phyloP scores from a whole-genome alignment of 2,329 filamentous ascomycete genomes.

The Paraconiothyrium sp. region DNA sequence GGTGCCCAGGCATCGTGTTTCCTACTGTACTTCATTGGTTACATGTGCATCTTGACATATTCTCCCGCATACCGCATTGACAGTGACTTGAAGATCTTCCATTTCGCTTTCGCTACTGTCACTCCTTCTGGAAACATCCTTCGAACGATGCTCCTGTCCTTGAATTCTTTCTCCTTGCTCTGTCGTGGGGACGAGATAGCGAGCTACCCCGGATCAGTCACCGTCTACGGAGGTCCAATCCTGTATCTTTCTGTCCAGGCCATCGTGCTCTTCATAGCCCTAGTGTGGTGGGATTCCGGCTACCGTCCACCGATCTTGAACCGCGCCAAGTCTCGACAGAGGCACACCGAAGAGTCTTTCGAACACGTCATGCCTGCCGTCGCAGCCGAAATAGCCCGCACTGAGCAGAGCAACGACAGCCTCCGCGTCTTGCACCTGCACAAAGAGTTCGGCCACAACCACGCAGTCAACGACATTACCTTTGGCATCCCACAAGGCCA shows the following conservation, averaged over 20 bases:
- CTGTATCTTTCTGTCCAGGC: slow-evolving; percentile 82
- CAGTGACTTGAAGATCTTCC: slow-evolving; percentile 70
- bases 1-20: slow-evolving; percentile 72
- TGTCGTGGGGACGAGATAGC: slow-evolving; percentile 72
- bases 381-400: slow-evolving; percentile 69
- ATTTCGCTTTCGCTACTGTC: slow-evolving; percentile 78
- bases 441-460: slow-evolving; percentile 77
- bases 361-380: slow-evolving; percentile 65
- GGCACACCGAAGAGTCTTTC: slow-evolving; percentile 55
- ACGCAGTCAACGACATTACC: slow-evolving; percentile 85
- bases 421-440: slow-evolving; percentile 82
- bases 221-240: slow-evolving; percentile 83
- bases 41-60: slow-evolving; percentile 74
- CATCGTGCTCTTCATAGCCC: slow-evolving; percentile 72
- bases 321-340: slow-evolving; percentile 42
- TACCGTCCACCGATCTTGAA: slow-evolving; percentile 64
- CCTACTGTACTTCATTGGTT: slow-evolving; percentile 58
- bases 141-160: slow-evolving; percentile 75
- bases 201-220: slow-evolving; percentile 74
- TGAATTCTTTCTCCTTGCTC: slow-evolving; percentile 85
- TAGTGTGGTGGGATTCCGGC: slow-evolving; percentile 85
- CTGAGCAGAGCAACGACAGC: slow-evolving; percentile 71
- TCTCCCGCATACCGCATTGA: slow-evolving; percentile 76
- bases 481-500: slow-evolving; percentile 83
- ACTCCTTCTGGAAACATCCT: slow-evolving; percentile 81